Base-by-base conservation (phyloP, 441 rosid genomes). In the Mallotus repandus region DNA sequence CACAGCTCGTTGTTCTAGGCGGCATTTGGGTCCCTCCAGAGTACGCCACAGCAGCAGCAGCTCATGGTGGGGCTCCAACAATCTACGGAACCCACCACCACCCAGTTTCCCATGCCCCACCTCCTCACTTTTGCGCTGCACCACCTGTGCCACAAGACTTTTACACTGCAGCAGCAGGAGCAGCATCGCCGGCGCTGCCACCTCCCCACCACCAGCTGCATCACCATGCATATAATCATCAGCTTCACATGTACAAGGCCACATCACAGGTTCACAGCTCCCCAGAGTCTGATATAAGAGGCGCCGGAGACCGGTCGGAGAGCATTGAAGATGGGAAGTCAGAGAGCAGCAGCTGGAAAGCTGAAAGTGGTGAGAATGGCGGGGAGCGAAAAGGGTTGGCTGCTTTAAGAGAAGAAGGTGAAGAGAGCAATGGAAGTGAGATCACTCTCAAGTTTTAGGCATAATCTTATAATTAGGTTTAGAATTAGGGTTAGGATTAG, bases 21-120 rank as follows among this genome's bases (percentile, higher is more conserved):
- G 84, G 97, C 69, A 91, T 96, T 43, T 95, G 97, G 98, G 97
- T 93, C 72, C 97, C 97, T 22, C 91, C 95, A 0, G 99, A 95
- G 68, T 93, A 93, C 65, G 91, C 98, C 75, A 81, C 96, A 0
- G 87, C 81, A 7, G 88, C 88, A 29, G 32, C 32, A 1, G 32
- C 32, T 56, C 90, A 88, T 77, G 73, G 80, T 29, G 88, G 88
- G 5, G 56, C 82, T 62, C 82, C 87, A 13, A 57, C 68, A 10
- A 82, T 88, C 65, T 89, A 90, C 74, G 80, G 83, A 89, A 86
- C 10, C 69, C 57, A 66, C 69, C 70, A 67, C 78, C 83, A 84
- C 78, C 83, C 84, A 2, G 65, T 81, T 7, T 63, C 89, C 72
- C 93, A 85, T 68, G 83, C 85, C 19, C 86, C 82, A 12, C 78